Evolutionary conservation across 1,139 yeast species (phyloP).

Genomic region (Kurtzmaniella quercitrusa): DNA sequence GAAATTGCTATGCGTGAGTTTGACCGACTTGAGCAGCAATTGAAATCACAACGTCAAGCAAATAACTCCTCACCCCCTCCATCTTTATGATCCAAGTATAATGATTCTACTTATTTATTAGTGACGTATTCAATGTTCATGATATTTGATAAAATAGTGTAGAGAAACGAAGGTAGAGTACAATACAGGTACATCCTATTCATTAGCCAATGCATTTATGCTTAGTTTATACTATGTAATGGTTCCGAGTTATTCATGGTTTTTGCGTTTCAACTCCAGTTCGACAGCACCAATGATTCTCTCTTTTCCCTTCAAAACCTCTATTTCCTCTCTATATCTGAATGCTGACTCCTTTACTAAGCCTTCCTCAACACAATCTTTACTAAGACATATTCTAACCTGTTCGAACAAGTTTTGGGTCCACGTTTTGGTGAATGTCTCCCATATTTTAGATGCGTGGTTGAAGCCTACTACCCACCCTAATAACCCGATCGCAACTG

Average conservation of each 20-base stretch:
- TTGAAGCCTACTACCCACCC: conserved; percentile 45
- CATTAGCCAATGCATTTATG: too few species aligned
- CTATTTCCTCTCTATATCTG: conserved; percentile 20
- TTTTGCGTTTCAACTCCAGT: conserved; percentile 1
- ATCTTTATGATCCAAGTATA: conserved; percentile 8
- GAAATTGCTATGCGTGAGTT: conserved; percentile 61
- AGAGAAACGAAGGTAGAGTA: too few species aligned
- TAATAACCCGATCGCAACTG: conserved; percentile 31
- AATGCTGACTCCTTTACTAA: conserved; percentile 29
- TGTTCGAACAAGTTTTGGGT: conserved; percentile 27
- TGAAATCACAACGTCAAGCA: conserved; percentile 15
- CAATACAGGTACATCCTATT: too few species aligned
- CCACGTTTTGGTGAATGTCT: conserved; percentile 27
- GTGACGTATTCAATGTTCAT: conserved; percentile 8
- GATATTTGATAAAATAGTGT: not conserved
- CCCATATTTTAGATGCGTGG: conserved; percentile 39
- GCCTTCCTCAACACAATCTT: conserved; percentile 37
- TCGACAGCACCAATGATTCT: conserved; percentile 13
- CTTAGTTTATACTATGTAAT: too few species aligned
- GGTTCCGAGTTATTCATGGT: too few species aligned
- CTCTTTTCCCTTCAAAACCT: conserved; percentile 15
- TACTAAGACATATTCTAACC: conserved; percentile 30
- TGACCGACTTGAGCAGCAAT: conserved; percentile 55
- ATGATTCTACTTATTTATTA: not conserved
- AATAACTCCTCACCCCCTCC: conserved; percentile 27